Evolutionary conservation across 192 early-diverging fungal genomes (phyloP), one percentile per base, ranked within the genome.

Genomic region (Dissophora globulifera): DNA sequence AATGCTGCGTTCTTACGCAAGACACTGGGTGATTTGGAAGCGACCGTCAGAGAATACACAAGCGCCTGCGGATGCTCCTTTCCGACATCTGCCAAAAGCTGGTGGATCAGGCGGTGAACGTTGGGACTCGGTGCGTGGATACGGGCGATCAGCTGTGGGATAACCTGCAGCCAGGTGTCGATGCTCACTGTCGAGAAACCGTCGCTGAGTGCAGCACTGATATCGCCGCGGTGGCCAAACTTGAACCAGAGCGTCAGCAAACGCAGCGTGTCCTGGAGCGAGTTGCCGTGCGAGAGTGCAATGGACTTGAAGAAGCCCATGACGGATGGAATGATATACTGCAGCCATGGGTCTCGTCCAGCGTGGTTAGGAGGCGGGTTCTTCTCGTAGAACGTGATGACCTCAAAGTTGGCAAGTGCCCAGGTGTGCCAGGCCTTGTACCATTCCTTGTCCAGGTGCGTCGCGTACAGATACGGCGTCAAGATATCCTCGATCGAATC

Each of bases 401-500:
- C 92, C 67, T 99, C 94, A 69, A 93, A 93, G 70, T 97, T 96
- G 27, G 91, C 88, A 17, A 97, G 76, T n/a, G 95, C 97, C 91
- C 95, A 96, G 16, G 93, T 87, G 65, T 99, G 97, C 96, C 96
- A 99, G 17, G 95, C 96, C 58, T 90, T 98, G 83, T 99, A 97
- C 93, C 94, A 97, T 43, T 93, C 86, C 74, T 85, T 84, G 75
- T 97, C 95, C 82, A 93, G 89, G 33, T 92, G 88, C 10, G 94
- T 96, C 0, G 97, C 96, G 23, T 93, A 89, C 1, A 86, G 79
- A 68, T 93, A 95, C 6, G 93, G 94, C 51, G 86, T 69, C 48
- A 97, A 64, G 29, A 97, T 96, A 43, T 93, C 92, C 49, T 85
- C 83, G 13, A 86, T 84, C 3, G 84, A 83, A 19, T 86, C 83